A percentile compares a stretch with the other conserved stretches of the same genome.
Evolutionary conservation across 2,329 filamentous ascomycete species (phyloP).

Genomic region (Pseudopyrenochaeta lycopersici): DNA sequence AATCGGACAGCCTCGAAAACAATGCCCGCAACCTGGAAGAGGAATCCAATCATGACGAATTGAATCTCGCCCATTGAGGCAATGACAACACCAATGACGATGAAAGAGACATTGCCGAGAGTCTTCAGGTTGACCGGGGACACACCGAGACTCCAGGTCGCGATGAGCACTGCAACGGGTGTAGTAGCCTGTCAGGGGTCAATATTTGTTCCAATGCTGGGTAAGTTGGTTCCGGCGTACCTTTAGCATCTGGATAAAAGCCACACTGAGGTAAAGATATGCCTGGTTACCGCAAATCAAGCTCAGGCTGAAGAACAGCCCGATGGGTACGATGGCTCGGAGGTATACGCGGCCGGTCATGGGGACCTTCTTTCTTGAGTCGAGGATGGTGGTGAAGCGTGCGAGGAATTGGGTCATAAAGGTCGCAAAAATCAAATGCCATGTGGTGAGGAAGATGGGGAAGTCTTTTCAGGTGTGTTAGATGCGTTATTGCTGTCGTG

Average conservation of each 20-base stretch:
- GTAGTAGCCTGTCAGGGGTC: slow-evolving; percentile 76
- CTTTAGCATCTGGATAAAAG: slow-evolving; percentile 99
- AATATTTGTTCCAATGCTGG: not conserved
- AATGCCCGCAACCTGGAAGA: slow-evolving; percentile 81
- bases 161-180: slow-evolving; percentile 89
- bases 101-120: slow-evolving; percentile 91
- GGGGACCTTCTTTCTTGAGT: slow-evolving; percentile 94
- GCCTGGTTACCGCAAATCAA: slow-evolving; percentile 96
- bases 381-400: slow-evolving; percentile 86
- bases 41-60: slow-evolving; percentile 82
- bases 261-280: slow-evolving; percentile 93
- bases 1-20: slow-evolving; percentile 83
- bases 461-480: slow-evolving; percentile 42
- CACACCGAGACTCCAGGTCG: slow-evolving; percentile 87
- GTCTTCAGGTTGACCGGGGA: slow-evolving; percentile 85
- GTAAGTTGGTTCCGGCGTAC: slow-evolving; percentile 54
- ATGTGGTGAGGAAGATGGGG: slow-evolving; percentile 81
- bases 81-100: slow-evolving; percentile 93
- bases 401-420: slow-evolving; percentile 94
- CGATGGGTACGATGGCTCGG: slow-evolving; percentile 92
- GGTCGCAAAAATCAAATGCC: slow-evolving; percentile 92
- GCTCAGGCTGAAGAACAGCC: slow-evolving; percentile 93
- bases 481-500: slow-evolving; percentile 13
- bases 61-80: slow-evolving; percentile 96
- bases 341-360: slow-evolving; percentile 96